Conservation (phyloP, 371 early-diverging fungal species). For the Batrachochytrium dendrobatidis region DNA sequence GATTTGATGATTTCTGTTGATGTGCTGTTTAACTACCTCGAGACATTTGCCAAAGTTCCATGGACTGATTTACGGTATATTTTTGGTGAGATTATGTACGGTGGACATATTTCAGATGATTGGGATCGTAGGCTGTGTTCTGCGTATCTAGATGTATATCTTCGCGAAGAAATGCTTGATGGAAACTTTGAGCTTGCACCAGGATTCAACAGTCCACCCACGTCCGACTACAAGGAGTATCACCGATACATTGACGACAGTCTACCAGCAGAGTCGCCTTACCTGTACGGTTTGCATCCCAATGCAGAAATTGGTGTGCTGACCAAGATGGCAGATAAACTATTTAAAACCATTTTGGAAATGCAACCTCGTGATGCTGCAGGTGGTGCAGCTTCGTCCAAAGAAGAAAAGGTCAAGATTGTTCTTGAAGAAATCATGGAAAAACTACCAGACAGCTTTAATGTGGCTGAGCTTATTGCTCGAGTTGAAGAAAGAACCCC, state of each 20-base stretch:
- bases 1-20: constrained; percentile 51
- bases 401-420: constrained; percentile 51
- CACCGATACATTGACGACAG: constrained; percentile 56
- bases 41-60: constrained; percentile 52
- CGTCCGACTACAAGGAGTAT: constrained; percentile 54
- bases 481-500: constrained; percentile 57
- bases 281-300: constrained; percentile 56
- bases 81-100: constrained; percentile 62
- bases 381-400: constrained; percentile 41
- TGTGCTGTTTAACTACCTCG: constrained; percentile 57
- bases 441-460: constrained; percentile 49
- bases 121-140: constrained; percentile 56
- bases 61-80: constrained; percentile 58
- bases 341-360: constrained; percentile 57
- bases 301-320: constrained; percentile 59
- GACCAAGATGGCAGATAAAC: constrained; percentile 51
- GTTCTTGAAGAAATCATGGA: constrained; percentile 51
- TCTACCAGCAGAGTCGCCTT: constrained; percentile 50
- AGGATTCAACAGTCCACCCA: constrained; percentile 45
- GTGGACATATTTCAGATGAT: constrained; percentile 56
- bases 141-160: constrained; percentile 50
- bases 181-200: constrained; percentile 52
- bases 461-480: constrained; percentile 49
- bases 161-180: constrained; percentile 52
- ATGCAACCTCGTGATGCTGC: constrained; percentile 52